phyloP scores from a whole-genome alignment of 495 filamentous ascomycete species.

The Trichoderma orchidacearum region DNA sequence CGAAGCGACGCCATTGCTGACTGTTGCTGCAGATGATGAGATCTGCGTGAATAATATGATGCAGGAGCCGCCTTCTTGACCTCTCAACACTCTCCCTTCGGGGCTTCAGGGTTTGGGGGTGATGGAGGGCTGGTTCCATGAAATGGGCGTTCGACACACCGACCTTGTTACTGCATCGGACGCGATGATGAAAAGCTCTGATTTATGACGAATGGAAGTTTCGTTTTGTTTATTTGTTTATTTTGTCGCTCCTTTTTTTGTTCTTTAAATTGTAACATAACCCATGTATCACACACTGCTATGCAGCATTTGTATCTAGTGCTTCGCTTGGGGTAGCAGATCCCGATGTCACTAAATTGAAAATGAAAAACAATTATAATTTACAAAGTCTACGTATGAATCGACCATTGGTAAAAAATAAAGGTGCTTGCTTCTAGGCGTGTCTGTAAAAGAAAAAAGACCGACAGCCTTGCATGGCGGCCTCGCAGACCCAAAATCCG shows the following conservation, averaged over 20 bases:
- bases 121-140: conserved; percentile 57
- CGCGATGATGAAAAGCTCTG: conserved; percentile 98
- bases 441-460: no score
- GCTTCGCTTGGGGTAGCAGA: no score
- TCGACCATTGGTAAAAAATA: no score
- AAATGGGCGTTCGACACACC: conserved; percentile 99
- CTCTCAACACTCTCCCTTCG: conserved; percentile 29
- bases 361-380: no score
- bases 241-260: neutral
- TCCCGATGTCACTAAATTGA: no score
- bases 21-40: conserved; percentile 78
- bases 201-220: conserved; percentile 32
- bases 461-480: no score
- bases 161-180: conserved; percentile 87
- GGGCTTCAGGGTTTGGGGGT: conserved; percentile 66
- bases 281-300: no score
- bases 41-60: conserved; percentile 92
- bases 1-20: conserved; percentile 26
- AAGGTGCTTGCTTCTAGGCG: no score
- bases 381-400: no score
- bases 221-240: neutral
- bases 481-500: no score
- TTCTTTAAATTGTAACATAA: neutral
- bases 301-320: no score
- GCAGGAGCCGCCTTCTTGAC: conserved; percentile 32